Percentiles rank a stretch among this genome's conserved stretches.
These are phyloP conservation scores for Tuber melanosporum DNA, from an alignment of 495 filamentous ascomycete species.

Conservation along the genomic window DNA sequence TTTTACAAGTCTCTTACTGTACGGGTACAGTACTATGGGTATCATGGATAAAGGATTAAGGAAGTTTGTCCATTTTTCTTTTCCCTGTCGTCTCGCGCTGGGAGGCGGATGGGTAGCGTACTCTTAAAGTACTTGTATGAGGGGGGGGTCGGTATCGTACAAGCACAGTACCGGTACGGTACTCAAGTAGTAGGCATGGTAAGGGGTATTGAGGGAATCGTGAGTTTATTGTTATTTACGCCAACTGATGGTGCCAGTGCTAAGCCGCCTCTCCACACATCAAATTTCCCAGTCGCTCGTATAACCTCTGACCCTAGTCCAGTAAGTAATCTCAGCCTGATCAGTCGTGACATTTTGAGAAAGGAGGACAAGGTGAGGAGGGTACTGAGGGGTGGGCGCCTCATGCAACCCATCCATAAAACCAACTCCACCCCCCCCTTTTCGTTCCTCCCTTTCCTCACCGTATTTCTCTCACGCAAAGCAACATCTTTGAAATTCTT, in stretches of 20 bases:
- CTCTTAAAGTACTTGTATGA: background rate
- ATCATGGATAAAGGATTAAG: background rate
- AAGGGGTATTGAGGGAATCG: background rate
- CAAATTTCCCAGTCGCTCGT: background rate
- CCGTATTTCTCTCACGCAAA: conserved; percentile 12
- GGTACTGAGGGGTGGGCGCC: background rate
- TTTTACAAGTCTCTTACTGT: conserved; percentile 9
- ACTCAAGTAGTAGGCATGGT: background rate
- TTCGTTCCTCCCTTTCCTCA: conserved; percentile 6
- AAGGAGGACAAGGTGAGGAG: background rate
- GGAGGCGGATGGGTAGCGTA: background rate
- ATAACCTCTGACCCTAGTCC: background rate
- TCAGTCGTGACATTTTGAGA: background rate
- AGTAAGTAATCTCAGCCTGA: background rate
- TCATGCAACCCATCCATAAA: conserved; percentile 21
- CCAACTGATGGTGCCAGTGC: background rate
- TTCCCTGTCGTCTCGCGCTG: background rate
- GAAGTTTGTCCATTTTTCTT: background rate
- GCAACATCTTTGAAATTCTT: conserved; percentile 11
- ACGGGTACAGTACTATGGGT: too few relatives aligned
- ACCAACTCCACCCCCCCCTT: conserved; percentile 21
- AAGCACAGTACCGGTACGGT: background rate
- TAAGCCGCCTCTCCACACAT: background rate
- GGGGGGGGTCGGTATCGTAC: background rate
- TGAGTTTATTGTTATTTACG: background rate